Base-by-base conservation (phyloP, 192 early-diverging fungal species). In the Piromyces finnis region DNA sequence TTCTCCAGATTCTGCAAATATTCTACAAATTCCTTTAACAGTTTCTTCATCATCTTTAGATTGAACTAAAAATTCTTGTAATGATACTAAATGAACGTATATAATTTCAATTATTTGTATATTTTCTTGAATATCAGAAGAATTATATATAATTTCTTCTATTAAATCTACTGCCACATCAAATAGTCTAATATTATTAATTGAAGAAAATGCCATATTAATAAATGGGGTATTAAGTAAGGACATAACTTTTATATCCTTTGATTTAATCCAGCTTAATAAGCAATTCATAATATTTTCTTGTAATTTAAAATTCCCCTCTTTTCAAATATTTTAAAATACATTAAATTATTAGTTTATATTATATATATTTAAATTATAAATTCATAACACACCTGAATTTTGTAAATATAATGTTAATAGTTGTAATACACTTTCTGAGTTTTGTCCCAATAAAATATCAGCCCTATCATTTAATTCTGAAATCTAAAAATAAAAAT, bases 1-100 rank as follows among this genome's bases (percentile, higher is more conserved):
- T 84, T 97, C 95, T 77, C 94, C 95, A 2, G 96, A 96, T 82
- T 95, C 92, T 5, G 94, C 90, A 84, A 95, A 95, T 29, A 99
- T 92, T 14, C 93, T 89, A 83, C 94, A 95, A 79, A 93, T 90
- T 12, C 92, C 95, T 32, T 95, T 90, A 35, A 95, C 85, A 35
- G 87, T 87, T 78, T 96, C 96, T 27, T 89, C 88, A 83, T 96
- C 95, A 29, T 96, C 93, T 7, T 90, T 87, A n/a, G 84, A 84
- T 13, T 83, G 84, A 27, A 88, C 84, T 39, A 90, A 81, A 35
- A 77, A 28, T 13, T 80, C 80, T 29, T 79, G 78, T 11, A 87
- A 80, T 12, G 81, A 78, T 11, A 82, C n/a, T 28, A 90, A 80
- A 28, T 85, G 87, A 30, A 85, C 87, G 85, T 92, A 94, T 81